These are phyloP conservation scores for Onygenales sp. DNA, from an alignment of 2,329 filamentous ascomycete species.

Conservation along the genomic window DNA sequence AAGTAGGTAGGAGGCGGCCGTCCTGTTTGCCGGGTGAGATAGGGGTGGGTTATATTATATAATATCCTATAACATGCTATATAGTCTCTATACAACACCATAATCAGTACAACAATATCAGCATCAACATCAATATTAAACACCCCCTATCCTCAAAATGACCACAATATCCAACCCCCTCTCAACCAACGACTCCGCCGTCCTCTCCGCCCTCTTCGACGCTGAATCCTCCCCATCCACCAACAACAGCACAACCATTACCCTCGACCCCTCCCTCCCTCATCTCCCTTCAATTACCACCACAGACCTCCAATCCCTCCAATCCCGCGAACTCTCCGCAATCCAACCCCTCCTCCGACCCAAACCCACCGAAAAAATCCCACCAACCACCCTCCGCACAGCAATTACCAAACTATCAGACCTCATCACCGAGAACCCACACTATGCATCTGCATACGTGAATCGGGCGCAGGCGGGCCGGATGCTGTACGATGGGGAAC, in stretches of 20 bases:
- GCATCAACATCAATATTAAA: not conserved
- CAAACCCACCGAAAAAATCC: constrained; percentile 10
- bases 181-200: constrained; percentile 35
- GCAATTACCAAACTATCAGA: constrained; percentile 31
- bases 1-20: constrained; percentile 1
- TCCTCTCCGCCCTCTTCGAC: constrained; percentile 38
- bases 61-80: too few species aligned
- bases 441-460: constrained; percentile 45
- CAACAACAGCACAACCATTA: not conserved
- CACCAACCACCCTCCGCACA: constrained; percentile 18
- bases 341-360: constrained; percentile 26
- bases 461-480: constrained; percentile 46
- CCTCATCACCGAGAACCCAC: constrained; percentile 34
- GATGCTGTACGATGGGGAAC: constrained; percentile 17
- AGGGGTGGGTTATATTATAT: not conserved
- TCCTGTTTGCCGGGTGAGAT: not conserved
- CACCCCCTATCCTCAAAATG: constrained; percentile 6
- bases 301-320: constrained; percentile 27
- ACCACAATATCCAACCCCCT: constrained; percentile 19
- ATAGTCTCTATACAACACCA: not conserved
- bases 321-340: constrained; percentile 30
- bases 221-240: constrained; percentile 31
- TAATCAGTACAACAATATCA: not conserved
- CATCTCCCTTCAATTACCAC: constrained; percentile 31
- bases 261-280: constrained; percentile 27